Evolutionary conservation across 495 filamentous ascomycete species (phyloP).

Genomic region (Aspergillus panamensis): DNA sequence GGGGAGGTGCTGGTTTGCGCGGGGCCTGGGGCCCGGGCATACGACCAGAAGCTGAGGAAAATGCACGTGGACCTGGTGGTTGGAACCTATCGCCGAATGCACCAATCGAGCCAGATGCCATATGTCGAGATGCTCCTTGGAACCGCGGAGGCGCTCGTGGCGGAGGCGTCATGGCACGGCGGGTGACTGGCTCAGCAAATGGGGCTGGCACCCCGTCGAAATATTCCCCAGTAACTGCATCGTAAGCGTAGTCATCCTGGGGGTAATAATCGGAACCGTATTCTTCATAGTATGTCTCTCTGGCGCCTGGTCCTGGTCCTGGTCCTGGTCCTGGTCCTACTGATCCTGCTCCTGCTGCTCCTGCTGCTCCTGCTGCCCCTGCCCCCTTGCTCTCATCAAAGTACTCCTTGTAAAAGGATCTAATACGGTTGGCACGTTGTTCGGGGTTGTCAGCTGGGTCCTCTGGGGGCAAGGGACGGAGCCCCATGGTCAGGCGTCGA

Average conservation of each 20-base stretch:
- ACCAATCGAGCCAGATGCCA: conserved; percentile 44
- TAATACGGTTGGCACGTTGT: conserved; percentile 89
- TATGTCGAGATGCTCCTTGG: conserved; percentile 48
- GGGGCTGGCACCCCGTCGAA: conserved; percentile 60
- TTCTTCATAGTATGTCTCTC: conserved; percentile 63
- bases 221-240: conserved; percentile 70
- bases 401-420: conserved; percentile 99
- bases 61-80: conserved; percentile 57
- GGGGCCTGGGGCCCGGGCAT: conserved; percentile 47
- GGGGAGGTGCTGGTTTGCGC: conserved; percentile 67
- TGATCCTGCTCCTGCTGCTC: conserved; percentile 25
- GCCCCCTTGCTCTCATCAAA: conserved; percentile 77
- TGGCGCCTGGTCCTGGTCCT: conserved; percentile 1
- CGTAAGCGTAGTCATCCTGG: conserved; percentile 58
- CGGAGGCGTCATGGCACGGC: conserved; percentile 96
- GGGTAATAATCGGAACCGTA: conserved; percentile 61
- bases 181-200: conserved; percentile 76
- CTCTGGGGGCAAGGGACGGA: conserved; percentile 89
- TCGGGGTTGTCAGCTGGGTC: conserved; percentile 85
- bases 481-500: conserved; percentile 77
- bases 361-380: conserved; percentile 16
- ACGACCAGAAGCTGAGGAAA: conserved; percentile 63
- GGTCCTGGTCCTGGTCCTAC: too few relatives aligned
- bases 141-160: conserved; percentile 74
- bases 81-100: conserved; percentile 41